These are phyloP conservation scores for Rosa persica DNA, from an alignment of 306 rosid species.

Conservation along the genomic window DNA sequence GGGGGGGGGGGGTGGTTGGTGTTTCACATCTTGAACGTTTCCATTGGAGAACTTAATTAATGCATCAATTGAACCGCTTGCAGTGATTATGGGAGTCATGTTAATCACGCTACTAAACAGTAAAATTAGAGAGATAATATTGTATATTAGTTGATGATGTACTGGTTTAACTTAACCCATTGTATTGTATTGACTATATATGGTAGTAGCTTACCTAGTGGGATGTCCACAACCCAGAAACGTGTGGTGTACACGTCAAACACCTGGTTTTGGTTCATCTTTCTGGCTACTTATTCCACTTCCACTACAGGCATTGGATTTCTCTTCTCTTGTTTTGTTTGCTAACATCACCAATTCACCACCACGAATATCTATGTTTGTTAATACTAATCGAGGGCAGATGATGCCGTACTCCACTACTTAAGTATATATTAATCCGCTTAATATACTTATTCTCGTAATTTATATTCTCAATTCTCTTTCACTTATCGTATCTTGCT, in stretches of 20 bases:
- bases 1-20: too few species aligned
- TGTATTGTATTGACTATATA: neutral
- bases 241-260: constrained; percentile 6
- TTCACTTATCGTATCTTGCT: neutral
- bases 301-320: constrained; percentile 18
- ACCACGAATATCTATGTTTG: constrained; percentile 28
- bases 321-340: constrained; percentile 11
- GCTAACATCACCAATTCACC: constrained; percentile 31
- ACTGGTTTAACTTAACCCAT: neutral
- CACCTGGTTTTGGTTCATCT: constrained; percentile 5
- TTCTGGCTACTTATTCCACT: neutral
- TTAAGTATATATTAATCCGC: neutral
- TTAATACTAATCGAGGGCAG: constrained; percentile 27
- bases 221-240: constrained; percentile 48
- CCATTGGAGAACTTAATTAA: too few species aligned
- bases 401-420: constrained; percentile 53
- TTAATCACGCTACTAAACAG: neutral
- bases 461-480: neutral
- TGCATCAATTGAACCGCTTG: too few species aligned
- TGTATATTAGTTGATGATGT: neutral
- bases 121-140: neutral
- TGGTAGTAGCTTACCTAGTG: constrained; percentile 28
- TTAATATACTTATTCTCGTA: neutral
- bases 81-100: neutral
- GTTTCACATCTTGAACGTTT: too few species aligned